phyloP scores from a whole-genome alignment of 148 eudicot genomes.

The Rhododendron molle region DNA sequence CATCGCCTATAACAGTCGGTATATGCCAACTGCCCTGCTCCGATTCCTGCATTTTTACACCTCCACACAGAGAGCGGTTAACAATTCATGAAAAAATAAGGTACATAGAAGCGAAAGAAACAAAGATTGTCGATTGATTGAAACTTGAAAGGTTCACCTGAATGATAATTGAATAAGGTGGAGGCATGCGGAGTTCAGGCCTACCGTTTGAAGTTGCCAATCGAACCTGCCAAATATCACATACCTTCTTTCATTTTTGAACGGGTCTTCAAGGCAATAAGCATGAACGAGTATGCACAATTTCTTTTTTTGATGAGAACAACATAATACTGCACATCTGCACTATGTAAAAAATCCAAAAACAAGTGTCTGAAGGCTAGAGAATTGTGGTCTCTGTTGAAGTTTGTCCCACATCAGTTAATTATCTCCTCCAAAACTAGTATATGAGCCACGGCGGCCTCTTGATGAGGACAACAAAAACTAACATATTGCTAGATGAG shows the following conservation, averaged over 20 bases:
- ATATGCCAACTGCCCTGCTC: constrained; percentile 84
- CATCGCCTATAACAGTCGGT: constrained; percentile 74
- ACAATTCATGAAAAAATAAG: background rate
- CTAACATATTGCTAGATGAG: no score
- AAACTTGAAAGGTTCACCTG: constrained; percentile 33
- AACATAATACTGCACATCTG: background rate
- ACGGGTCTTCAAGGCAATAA: background rate
- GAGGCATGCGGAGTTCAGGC: constrained; percentile 70
- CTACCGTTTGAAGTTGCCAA: constrained; percentile 43
- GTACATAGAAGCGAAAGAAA: background rate
- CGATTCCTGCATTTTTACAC: constrained; percentile 51
- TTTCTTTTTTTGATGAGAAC: background rate
- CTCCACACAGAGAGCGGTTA: background rate
- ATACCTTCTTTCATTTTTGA: background rate
- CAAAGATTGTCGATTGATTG: background rate
- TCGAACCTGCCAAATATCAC: constrained; percentile 45
- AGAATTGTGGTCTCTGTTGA: background rate
- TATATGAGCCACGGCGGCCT: no score
- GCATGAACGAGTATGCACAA: background rate
- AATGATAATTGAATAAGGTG: constrained; percentile 74
- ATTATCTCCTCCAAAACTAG: no score
- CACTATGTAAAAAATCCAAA: background rate
- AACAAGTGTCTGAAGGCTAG: background rate
- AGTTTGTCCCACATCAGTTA: no score
- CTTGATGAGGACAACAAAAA: no score